phyloP scores from a whole-genome alignment of 2,329 filamentous ascomycete genomes.

The Exophiala mesophila region DNA sequence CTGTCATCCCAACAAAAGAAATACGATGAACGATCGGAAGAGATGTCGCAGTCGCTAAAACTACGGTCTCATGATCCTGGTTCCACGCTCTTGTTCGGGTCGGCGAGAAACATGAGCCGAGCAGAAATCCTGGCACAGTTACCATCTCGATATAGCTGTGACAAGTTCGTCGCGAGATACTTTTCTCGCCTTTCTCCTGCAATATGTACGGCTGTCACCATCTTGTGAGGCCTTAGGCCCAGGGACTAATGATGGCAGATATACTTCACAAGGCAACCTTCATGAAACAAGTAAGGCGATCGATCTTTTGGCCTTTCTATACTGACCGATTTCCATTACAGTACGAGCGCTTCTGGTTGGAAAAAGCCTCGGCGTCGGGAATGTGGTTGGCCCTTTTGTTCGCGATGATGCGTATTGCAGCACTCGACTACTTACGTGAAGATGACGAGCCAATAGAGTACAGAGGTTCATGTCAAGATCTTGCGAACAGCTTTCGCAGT shows the following conservation, averaged over 20 bases:
- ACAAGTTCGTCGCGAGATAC: slow-evolving; percentile 78
- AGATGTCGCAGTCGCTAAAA: slow-evolving; percentile 62
- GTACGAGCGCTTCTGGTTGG: slow-evolving; percentile 14
- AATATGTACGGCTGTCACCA: slow-evolving; percentile 30
- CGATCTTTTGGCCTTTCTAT: background rate
- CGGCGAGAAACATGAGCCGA: slow-evolving; percentile 62
- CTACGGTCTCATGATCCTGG: slow-evolving; percentile 54
- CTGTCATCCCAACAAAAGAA: slow-evolving; percentile 69
- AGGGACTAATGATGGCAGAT: slow-evolving; percentile 34
- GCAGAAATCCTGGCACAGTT: slow-evolving; percentile 72
- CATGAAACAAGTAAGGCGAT: slow-evolving; percentile 49
- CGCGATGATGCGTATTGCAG: slow-evolving; percentile 12
- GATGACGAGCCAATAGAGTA: slow-evolving; percentile 13
- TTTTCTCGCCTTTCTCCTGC: slow-evolving; percentile 75
- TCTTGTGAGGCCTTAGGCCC: background rate
- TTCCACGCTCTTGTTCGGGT: slow-evolving; percentile 73
- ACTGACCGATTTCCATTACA: slow-evolving; percentile 1
- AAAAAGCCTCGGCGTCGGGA: slow-evolving; percentile 4
- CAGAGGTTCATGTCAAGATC: slow-evolving; percentile 14
- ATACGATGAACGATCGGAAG: slow-evolving; percentile 71
- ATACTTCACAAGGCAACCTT: slow-evolving; percentile 81
- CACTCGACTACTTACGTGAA: slow-evolving; percentile 14
- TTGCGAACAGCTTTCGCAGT: slow-evolving; percentile 11
- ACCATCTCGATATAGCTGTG: slow-evolving; percentile 73
- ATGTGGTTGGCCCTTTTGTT: slow-evolving; percentile 12